Conservation (phyloP, 306 rosid species). For the Cucumis hystrix region DNA sequence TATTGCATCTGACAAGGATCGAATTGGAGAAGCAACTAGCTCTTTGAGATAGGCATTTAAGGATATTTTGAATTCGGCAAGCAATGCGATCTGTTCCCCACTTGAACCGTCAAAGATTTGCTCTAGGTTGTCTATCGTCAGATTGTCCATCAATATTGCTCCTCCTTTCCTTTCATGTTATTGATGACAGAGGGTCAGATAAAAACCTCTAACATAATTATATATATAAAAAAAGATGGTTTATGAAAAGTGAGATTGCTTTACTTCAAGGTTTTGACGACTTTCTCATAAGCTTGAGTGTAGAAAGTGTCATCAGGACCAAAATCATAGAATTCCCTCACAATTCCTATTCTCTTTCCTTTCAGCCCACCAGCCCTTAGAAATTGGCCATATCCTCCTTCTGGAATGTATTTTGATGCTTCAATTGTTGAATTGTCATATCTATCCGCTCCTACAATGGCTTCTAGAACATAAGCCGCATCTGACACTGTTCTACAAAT, state of each 20-base stretch:
- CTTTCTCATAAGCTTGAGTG: conserved; percentile 9
- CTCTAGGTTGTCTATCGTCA: conserved; percentile 11
- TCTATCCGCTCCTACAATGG: conserved; percentile 27
- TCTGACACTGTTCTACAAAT: conserved; percentile 33
- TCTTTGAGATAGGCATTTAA: conserved; percentile 17
- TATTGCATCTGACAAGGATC: conserved; percentile 18
- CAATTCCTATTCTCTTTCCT: conserved; percentile 31
- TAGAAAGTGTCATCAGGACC: background rate
- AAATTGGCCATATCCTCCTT: conserved; percentile 20
- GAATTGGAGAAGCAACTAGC: conserved; percentile 15
- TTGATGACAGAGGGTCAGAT: background rate
- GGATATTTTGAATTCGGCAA: conserved; percentile 22
- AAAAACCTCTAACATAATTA: background rate
- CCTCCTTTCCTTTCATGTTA: conserved; percentile 11
- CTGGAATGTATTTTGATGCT: conserved; percentile 23
- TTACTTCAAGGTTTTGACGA: conserved; percentile 19
- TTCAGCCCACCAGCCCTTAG: conserved; percentile 15
- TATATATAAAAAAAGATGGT: background rate
- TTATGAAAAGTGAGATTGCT: background rate
- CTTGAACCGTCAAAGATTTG: background rate
- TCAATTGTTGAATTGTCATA: conserved; percentile 18
- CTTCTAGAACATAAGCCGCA: conserved; percentile 36
- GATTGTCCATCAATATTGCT: conserved; percentile 21
- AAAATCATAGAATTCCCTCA: conserved; percentile 12
- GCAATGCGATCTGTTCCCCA: conserved; percentile 1